A percentile compares a stretch with the other conserved stretches of the same genome.
Conservation (phyloP, 2,329 filamentous ascomycete genomes). For the Trichoderma polysporum region DNA sequence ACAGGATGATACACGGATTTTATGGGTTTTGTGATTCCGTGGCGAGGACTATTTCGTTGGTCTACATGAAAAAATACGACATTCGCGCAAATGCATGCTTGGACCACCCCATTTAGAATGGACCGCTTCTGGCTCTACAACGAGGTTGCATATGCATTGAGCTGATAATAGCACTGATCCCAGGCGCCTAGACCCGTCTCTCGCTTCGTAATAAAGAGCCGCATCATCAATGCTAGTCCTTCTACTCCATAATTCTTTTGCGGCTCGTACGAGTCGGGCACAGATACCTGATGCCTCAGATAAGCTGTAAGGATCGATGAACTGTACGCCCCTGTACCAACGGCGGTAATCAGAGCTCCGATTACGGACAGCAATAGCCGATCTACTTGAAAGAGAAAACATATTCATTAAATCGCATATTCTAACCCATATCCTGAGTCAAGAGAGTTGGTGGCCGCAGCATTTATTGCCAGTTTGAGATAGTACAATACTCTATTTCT, state of each 20-base stretch:
- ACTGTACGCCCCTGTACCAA: not conserved
- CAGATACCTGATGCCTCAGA: not conserved
- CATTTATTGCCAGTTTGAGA: not conserved
- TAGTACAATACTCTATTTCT: not conserved
- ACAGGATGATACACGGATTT: no score
- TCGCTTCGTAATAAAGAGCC: not conserved
- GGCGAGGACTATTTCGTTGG: no score
- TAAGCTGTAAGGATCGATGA: not conserved
- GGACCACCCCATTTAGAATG: not conserved
- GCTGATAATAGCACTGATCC: not conserved
- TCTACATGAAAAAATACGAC: no score
- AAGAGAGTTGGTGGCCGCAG: not conserved
- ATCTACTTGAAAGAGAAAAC: not conserved
- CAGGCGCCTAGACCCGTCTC: not conserved
- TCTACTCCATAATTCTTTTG: not conserved
- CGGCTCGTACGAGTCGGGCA: slow-evolving; percentile 6
- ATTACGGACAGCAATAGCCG: slow-evolving; percentile 9
- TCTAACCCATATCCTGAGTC: not conserved
- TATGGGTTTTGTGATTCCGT: no score
- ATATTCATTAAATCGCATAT: not conserved
- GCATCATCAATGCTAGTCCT: not conserved
- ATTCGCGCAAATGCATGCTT: not conserved
- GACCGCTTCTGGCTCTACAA: not conserved
- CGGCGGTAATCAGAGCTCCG: not conserved
- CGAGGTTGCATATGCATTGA: not conserved